Evolutionary conservation across 805 yeast species (phyloP), one percentile per base, ranked within the genome.

Genomic region (Nakazawaea sp.): DNA sequence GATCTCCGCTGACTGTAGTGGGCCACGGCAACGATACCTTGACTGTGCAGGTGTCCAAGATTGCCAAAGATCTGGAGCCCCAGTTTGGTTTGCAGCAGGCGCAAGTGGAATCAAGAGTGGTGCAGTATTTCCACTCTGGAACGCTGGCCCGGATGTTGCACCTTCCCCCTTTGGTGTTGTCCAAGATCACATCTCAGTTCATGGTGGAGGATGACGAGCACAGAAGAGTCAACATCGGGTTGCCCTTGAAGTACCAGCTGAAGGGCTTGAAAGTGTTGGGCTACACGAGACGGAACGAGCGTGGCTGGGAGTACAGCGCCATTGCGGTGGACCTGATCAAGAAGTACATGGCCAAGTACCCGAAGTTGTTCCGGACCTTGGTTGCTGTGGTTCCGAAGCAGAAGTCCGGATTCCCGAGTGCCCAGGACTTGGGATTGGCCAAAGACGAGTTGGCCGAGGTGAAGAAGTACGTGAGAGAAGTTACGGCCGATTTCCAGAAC

Each of bases 191-290:
- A 0, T 80, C 96, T 7, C 72, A 76, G 6, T 83, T 65, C 48
- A 59, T 81, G 63, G 66, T 89, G 42, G 70, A 66, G 21, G 76
- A 72, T 42, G 67, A 68, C 16, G 61, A 63, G 24, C 71, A 71
- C 17, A 72, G 64, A 45, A 70, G 71, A 45, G 50, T 68, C 8
- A 82, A 89, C 52, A 65, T 92, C 49, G 97, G 97, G 16, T 64
- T 92, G 45, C 84, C 81, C 40, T 66, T 92, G 56, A 89, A 89
- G 59, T 83, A 80, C 58, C 96, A 89, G 46, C 74, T 75, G 17
- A 74, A 75, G 42, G 75, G 87, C 47, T 72, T 75, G 50, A 90
- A 90, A 58, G 97, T 86, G 3, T 67, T 89, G 44, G 98, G 97
- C 4, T 90, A 78, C 61, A 78, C 96, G 2, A 72, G 78, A 42